Evolutionary conservation across 495 filamentous ascomycete species (phyloP).

Genomic region (Penicillium bovifimosum): DNA sequence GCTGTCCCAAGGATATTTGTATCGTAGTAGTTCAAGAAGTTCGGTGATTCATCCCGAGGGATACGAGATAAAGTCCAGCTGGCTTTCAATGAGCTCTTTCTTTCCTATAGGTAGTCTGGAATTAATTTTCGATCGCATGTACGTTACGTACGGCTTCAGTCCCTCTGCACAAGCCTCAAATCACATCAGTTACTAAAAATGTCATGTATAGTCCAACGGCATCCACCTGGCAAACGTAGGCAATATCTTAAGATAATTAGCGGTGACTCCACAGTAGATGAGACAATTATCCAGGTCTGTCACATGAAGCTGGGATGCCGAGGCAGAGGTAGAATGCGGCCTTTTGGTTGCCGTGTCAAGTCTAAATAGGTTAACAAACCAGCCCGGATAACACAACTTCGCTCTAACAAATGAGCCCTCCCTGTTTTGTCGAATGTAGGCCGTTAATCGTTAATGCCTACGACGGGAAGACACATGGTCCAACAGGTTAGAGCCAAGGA

Average conservation of each 20-base stretch:
- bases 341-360: constrained; percentile 1
- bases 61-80: background rate
- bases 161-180: constrained; percentile 1
- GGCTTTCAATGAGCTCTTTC: background rate
- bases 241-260: constrained; percentile 2
- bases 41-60: background rate
- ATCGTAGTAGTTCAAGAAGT: background rate
- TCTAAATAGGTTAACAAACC: background rate
- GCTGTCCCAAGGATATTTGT: background rate
- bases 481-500: background rate
- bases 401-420: constrained; percentile 1
- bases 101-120: background rate
- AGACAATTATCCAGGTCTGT: constrained; percentile 1
- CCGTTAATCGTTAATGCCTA: too few species aligned
- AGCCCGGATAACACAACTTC: background rate
- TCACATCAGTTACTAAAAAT: background rate
- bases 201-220: constrained; percentile 1
- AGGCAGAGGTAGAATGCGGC: constrained; percentile 1
- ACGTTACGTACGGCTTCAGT: background rate
- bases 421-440: too few species aligned
- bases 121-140: background rate
- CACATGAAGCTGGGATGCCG: background rate
- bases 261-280: background rate
- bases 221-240: constrained; percentile 4
- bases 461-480: background rate